A percentile compares a stretch with the other conserved stretches of the same genome.
phyloP scores from a whole-genome alignment of 345 rosid species.

The Eucalyptus fibrosa region DNA sequence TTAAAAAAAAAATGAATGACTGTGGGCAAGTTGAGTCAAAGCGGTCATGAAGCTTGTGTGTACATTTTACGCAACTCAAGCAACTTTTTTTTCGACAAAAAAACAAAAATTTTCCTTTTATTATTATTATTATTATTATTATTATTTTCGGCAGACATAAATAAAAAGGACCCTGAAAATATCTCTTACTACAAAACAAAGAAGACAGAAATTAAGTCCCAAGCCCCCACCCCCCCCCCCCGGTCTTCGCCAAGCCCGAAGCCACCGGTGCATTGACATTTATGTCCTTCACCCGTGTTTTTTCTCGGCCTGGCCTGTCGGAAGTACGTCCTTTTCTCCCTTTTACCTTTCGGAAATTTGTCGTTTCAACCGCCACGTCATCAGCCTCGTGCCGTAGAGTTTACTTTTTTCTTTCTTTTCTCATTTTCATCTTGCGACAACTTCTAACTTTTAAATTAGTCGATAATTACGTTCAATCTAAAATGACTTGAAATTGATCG shows the following conservation, averaged over 20 bases:
- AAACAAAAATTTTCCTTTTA: not conserved
- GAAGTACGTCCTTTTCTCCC: not conserved
- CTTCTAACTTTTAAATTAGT: not conserved
- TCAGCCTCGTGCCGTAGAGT: not conserved
- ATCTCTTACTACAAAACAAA: not conserved
- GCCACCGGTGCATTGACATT: not conserved
- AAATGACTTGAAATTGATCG: not conserved
- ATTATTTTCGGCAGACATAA: not conserved
- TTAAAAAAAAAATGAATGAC: not conserved
- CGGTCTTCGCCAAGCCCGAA: not conserved
- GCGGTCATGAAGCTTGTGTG: not conserved
- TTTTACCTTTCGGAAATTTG: not conserved
- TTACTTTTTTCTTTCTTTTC: not conserved
- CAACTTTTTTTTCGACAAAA: not conserved
- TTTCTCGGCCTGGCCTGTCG: not conserved
- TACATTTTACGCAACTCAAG: not conserved
- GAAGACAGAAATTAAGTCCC: not conserved
- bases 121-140: no score
- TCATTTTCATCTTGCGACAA: not conserved
- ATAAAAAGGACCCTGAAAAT: not conserved
- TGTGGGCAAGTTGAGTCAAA: not conserved
- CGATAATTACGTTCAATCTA: not conserved
- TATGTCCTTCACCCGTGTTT: not conserved
- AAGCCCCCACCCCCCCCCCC: not conserved
- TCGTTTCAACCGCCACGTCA: not conserved